phyloP scores from a whole-genome alignment of 176 grass and related monocot genomes.

The Carex kokanica region DNA sequence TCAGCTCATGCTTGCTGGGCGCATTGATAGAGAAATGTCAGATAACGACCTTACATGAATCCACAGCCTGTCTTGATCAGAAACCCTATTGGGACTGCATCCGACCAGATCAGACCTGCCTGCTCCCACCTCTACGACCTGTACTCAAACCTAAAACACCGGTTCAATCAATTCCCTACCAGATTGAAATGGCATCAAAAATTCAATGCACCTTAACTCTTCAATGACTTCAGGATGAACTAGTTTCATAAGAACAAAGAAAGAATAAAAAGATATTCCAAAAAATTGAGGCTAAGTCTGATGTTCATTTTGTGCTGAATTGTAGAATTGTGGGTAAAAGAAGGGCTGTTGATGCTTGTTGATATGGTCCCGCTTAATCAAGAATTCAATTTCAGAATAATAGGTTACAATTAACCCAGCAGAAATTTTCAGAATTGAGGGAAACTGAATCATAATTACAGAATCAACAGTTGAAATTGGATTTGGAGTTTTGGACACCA shows the following conservation, averaged over 20 bases:
- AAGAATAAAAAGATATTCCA: neutral
- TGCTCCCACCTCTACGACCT: neutral
- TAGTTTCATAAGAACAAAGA: slow-evolving; percentile 28
- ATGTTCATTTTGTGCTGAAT: neutral
- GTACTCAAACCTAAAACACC: slow-evolving; percentile 10
- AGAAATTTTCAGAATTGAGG: neutral
- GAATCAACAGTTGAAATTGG: neutral
- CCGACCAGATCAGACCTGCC: neutral
- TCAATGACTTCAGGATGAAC: slow-evolving; percentile 43
- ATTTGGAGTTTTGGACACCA: neutral
- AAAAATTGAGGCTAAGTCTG: neutral
- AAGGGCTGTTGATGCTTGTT: neutral
- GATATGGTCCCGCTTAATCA: neutral
- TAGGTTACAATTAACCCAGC: neutral
- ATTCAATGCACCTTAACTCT: slow-evolving; percentile 30
- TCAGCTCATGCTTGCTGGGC: neutral
- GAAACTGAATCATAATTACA: neutral
- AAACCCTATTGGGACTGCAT: neutral
- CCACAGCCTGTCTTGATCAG: neutral
- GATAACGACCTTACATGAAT: too few species aligned
- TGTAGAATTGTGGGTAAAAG: neutral
- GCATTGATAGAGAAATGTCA: too few species aligned
- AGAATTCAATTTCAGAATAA: neutral
- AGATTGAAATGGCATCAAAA: neutral
- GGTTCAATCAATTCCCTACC: neutral